Conservation (phyloP, 192 early-diverging fungal species). For the Umbelopsis vinacea region DNA sequence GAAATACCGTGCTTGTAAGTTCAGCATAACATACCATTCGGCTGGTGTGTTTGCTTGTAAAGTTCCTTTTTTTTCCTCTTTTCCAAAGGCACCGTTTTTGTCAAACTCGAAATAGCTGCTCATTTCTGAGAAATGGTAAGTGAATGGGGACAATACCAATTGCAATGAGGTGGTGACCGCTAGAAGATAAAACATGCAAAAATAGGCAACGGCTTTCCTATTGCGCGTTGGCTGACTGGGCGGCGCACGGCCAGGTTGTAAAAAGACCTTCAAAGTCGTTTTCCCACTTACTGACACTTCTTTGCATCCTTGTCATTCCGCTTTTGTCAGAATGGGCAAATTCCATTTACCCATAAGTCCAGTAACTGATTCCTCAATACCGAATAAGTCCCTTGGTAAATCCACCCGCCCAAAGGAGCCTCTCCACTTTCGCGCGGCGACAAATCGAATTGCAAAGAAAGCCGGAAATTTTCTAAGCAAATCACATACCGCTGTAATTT, state of each 20-base stretch:
- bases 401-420: not conserved
- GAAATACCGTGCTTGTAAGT: conserved; percentile 1
- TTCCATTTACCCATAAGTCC: conserved; percentile 22
- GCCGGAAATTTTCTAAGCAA: conserved; percentile 21
- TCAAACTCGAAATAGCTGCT: not conserved
- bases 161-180: not conserved
- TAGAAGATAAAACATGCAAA: conserved; percentile 19
- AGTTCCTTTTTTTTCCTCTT: not conserved
- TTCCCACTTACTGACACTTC: conserved; percentile 11
- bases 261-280: not conserved
- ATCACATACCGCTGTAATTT: conserved; percentile 5
- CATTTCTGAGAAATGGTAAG: conserved; percentile 12
- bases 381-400: not conserved
- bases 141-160: not conserved
- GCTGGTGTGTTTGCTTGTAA: not conserved
- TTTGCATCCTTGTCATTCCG: not conserved
- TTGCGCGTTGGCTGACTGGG: not conserved
- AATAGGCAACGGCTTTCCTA: conserved; percentile 18
- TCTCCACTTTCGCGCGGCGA: not conserved
- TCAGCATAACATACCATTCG: not conserved
- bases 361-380: not conserved
- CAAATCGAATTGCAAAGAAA: conserved; percentile 23
- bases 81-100: not conserved
- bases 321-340: conserved; percentile 22
- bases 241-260: conserved; percentile 21